These are phyloP conservation scores for Stephanocyclus meneghinianus DNA, from an alignment of 352 stramenopile species.

Conservation along the genomic window DNA sequence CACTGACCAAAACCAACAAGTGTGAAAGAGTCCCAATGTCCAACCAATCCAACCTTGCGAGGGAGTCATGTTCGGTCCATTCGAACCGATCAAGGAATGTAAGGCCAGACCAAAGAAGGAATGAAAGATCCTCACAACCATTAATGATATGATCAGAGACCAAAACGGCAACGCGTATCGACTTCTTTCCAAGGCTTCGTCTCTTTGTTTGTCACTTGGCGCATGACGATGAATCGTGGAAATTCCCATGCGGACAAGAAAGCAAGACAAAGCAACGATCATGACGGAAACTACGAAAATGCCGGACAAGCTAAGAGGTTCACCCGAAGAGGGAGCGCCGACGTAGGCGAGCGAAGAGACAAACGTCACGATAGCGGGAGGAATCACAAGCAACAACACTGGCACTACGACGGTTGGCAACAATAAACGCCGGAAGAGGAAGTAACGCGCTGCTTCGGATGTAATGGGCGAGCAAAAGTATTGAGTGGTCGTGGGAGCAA, in stretches of 20 bases:
- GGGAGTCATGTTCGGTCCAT: background rate
- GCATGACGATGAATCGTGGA: constrained; percentile 11
- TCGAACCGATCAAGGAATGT: background rate
- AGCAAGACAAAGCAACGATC: constrained; percentile 1
- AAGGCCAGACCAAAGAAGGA: constrained; percentile 3
- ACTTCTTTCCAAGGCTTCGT: constrained; percentile 10
- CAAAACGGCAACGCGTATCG: constrained; percentile 25
- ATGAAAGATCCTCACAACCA: constrained; percentile 6
- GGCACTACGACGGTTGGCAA: constrained; percentile 7
- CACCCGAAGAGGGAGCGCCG: background rate
- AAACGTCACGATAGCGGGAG: constrained; percentile 1
- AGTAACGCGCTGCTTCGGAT: background rate
- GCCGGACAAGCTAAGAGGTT: background rate
- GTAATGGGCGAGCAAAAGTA: constrained; percentile 17
- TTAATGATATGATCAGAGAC: constrained; percentile 14
- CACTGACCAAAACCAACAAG: constrained; percentile 10
- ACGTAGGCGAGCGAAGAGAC: constrained; percentile 13
- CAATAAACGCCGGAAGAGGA: constrained; percentile 20
- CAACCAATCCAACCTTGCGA: constrained; percentile 8
- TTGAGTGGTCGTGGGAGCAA: background rate
- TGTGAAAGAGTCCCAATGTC: background rate
- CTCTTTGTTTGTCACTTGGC: constrained; percentile 9
- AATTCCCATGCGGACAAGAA: constrained; percentile 9
- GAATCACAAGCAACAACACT: background rate
- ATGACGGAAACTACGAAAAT: background rate